These are phyloP conservation scores for Pseudophaeomoniella oleicola DNA, from an alignment of 2,329 filamentous ascomycete species.

Conservation along the genomic window DNA sequence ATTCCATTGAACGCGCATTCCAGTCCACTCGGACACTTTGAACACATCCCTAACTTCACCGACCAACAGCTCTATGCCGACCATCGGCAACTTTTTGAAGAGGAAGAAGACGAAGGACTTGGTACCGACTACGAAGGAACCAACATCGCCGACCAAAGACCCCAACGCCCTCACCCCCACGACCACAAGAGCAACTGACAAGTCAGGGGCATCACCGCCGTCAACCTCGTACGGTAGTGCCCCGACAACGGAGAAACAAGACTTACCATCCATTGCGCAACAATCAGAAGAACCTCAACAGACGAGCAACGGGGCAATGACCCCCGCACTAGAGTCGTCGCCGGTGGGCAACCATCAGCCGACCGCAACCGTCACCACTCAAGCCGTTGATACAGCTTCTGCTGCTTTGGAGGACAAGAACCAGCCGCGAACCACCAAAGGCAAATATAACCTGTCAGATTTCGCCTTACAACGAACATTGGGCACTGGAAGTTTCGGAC, in stretches of 20 bases:
- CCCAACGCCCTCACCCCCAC: constrained; percentile 46
- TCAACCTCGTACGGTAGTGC: not conserved
- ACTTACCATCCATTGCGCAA: too few relatives aligned
- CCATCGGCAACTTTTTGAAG: constrained; percentile 78
- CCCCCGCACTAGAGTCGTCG: constrained; percentile 6
- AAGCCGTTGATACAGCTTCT: constrained; percentile 13
- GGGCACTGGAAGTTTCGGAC: constrained; percentile 90
- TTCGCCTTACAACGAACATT: constrained; percentile 83
- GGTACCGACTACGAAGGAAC: constrained; percentile 41
- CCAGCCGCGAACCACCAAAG: constrained; percentile 62
- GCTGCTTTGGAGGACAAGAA: constrained; percentile 13
- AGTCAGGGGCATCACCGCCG: not conserved
- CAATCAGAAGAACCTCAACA: constrained; percentile 8
- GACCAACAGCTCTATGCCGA: constrained; percentile 55
- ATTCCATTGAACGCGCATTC: not conserved
- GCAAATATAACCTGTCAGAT: constrained; percentile 88
- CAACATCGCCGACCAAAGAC: constrained; percentile 52
- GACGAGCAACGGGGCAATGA: constrained; percentile 2
- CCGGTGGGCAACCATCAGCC: constrained; percentile 1
- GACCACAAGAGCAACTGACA: constrained; percentile 9
- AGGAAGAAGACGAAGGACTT: constrained; percentile 97
- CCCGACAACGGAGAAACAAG: not conserved
- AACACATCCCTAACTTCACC: constrained; percentile 9
- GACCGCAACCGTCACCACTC: constrained; percentile 8
- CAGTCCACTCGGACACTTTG: constrained; percentile 3